Evolutionary conservation across 129 eudicot genomes (phyloP).

Genomic region (Artemisia annua): DNA sequence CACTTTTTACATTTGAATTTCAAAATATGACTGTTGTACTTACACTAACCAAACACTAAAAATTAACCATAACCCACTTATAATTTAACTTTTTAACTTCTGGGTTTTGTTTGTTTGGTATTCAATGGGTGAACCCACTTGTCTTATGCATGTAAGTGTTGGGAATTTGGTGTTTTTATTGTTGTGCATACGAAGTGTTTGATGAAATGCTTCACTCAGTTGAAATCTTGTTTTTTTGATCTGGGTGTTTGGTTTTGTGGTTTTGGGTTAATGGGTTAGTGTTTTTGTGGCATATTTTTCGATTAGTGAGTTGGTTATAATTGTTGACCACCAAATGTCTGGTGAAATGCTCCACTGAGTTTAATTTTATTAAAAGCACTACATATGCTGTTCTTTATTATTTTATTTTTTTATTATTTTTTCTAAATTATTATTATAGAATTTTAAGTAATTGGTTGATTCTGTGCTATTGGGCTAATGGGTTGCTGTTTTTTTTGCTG

Average conservation of each 20-base stretch:
- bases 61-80: not conserved
- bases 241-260: too few relatives aligned
- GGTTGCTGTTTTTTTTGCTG: too few relatives aligned
- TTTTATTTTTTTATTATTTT: too few relatives aligned
- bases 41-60: not conserved
- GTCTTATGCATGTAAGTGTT: conserved; percentile 41
- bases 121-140: conserved; percentile 75
- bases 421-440: too few relatives aligned
- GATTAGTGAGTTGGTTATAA: not conserved
- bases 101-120: conserved; percentile 20
- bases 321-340: not conserved
- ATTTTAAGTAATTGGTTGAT: too few relatives aligned
- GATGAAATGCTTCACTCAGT: conserved; percentile 25
- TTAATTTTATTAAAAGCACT: too few relatives aligned
- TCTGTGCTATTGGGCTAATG: too few relatives aligned
- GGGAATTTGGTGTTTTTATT: not conserved
- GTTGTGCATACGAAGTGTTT: conserved; percentile 3
- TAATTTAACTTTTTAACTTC: conserved; percentile 1
- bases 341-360: conserved; percentile 16
- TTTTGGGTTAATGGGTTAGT: too few relatives aligned
- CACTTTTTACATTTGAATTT: conserved; percentile 36
- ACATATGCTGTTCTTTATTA: too few relatives aligned
- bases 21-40: conserved; percentile 16
- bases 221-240: not conserved
- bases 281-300: too few relatives aligned